A percentile compares a stretch with the other conserved stretches of the same genome.
These are phyloP conservation scores for Entelexis paramagnoliae DNA, from an alignment of 1,139 yeast genomes.

Conservation along the genomic window DNA sequence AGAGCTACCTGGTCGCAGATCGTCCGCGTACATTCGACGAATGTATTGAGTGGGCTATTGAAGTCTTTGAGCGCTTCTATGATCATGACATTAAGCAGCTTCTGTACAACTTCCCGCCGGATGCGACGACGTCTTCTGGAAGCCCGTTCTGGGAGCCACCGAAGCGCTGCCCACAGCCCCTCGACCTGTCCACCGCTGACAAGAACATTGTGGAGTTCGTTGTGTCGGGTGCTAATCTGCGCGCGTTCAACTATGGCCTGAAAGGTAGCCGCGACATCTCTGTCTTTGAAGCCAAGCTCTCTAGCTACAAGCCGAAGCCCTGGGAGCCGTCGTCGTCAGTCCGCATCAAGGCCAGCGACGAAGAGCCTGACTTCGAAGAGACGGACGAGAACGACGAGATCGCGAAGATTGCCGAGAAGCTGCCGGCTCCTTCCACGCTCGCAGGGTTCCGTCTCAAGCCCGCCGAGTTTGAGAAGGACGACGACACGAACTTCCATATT, in stretches of 20 bases:
- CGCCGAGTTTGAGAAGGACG: constrained; percentile 95
- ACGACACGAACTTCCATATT: constrained; percentile 90
- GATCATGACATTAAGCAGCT: constrained; percentile 80
- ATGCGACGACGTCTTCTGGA: constrained; percentile 82
- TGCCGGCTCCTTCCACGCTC: constrained; percentile 81
- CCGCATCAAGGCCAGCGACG: constrained; percentile 77
- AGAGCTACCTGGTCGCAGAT: constrained; percentile 54
- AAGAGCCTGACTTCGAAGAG: constrained; percentile 57
- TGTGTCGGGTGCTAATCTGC: constrained; percentile 80
- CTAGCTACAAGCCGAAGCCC: constrained; percentile 47
- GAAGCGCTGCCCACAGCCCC: constrained; percentile 86
- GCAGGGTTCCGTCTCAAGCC: constrained; percentile 81
- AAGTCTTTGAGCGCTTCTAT: constrained; percentile 75
- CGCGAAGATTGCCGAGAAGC: constrained; percentile 50
- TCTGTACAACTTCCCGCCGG: constrained; percentile 86
- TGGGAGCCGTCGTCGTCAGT: constrained; percentile 69
- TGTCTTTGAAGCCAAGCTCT: constrained; percentile 41
- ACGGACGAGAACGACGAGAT: constrained; percentile 47
- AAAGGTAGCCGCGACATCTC: constrained; percentile 39
- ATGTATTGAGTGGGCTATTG: constrained; percentile 90
- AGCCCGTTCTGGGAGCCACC: constrained; percentile 98
- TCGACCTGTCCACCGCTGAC: constrained; percentile 63
- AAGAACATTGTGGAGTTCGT: constrained; percentile 72
- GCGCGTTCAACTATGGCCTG: constrained; percentile 84
- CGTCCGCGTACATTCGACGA: constrained; percentile 89